These are phyloP conservation scores for Tetrahymena malaccensis DNA, from an alignment of 73 alveolate genomes.

Conservation along the genomic window DNA sequence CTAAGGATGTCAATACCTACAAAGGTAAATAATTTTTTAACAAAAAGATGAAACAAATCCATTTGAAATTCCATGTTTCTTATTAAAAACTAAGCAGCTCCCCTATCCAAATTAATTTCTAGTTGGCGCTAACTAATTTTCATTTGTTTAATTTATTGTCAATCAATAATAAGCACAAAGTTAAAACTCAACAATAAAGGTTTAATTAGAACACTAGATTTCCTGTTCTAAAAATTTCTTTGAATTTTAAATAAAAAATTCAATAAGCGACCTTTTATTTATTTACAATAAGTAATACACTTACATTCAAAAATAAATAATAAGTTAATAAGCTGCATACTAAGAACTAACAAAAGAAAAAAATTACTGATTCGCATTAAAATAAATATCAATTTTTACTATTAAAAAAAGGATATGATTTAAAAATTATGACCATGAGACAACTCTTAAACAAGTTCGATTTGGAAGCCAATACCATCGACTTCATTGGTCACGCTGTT, in stretches of 20 bases:
- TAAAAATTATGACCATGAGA: conserved; percentile 31
- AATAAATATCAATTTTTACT: not conserved
- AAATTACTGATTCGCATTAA: not conserved
- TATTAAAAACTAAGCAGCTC: not conserved
- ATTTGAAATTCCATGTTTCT: no score
- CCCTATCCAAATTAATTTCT: not conserved
- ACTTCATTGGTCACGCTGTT: conserved; percentile 99
- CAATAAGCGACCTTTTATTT: not conserved
- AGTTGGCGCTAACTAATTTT: not conserved
- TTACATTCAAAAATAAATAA: not conserved
- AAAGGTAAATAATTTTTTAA: conserved; percentile 9
- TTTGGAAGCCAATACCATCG: conserved; percentile 93
- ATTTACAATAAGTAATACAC: not conserved
- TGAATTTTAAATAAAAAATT: no score
- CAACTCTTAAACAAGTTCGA: conserved; percentile 59
- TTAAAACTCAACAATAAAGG: not conserved
- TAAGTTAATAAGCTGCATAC: not conserved
- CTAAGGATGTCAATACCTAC: conserved; percentile 64
- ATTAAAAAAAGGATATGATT: conserved; percentile 2
- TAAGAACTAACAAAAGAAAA: not conserved
- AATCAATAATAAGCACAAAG: not conserved
- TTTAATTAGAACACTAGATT: not conserved
- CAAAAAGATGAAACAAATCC: not conserved
- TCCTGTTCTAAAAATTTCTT: not conserved
- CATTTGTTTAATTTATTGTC: not conserved